Conservation (phyloP, 768 basidiomycete genomes). For the Tephrocybe sp. region DNA sequence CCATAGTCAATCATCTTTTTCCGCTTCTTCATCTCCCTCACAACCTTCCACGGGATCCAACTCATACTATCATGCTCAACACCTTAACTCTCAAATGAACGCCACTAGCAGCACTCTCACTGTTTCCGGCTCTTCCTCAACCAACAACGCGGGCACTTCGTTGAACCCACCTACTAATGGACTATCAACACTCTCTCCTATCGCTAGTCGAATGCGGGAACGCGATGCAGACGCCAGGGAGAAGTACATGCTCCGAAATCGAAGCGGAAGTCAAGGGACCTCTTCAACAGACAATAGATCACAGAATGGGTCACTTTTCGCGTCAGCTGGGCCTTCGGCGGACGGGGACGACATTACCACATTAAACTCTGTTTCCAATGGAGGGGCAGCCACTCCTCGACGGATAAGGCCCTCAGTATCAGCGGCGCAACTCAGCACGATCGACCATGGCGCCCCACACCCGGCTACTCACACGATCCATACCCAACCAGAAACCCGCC, state of each 20-base stretch:
- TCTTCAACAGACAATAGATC: slow-evolving; percentile 73
- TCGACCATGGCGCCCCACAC: slow-evolving; percentile 32
- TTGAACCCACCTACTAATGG: slow-evolving; percentile 33
- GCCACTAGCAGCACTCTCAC: slow-evolving; percentile 31
- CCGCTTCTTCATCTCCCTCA: slow-evolving; percentile 62
- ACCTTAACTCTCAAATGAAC: slow-evolving; percentile 27
- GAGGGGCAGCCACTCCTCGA: slow-evolving; percentile 59
- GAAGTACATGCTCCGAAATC: slow-evolving; percentile 78
- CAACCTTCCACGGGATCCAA: slow-evolving; percentile 51
- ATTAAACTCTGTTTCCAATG: slow-evolving; percentile 43
- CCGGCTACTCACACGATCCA: slow-evolving; percentile 26
- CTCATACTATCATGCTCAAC: slow-evolving; percentile 37
- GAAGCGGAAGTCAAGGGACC: slow-evolving; percentile 77
- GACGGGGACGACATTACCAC: slow-evolving; percentile 56
- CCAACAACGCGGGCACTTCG: slow-evolving; percentile 32
- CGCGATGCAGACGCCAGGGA: slow-evolving; percentile 87
- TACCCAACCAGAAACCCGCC: slow-evolving; percentile 48
- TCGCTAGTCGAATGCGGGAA: slow-evolving; percentile 79
- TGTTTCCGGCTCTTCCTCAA: slow-evolving; percentile 31
- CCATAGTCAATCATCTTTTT: slow-evolving; percentile 53
- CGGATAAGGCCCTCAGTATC: slow-evolving; percentile 73
- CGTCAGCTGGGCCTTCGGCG: slow-evolving; percentile 50
- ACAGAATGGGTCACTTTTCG: slow-evolving; percentile 50
- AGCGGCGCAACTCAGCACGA: slow-evolving; percentile 70
- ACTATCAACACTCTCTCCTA: slow-evolving; percentile 64